Evolutionary conservation across 805 yeast species (phyloP).

Genomic region (Saturnispora diversa): DNA sequence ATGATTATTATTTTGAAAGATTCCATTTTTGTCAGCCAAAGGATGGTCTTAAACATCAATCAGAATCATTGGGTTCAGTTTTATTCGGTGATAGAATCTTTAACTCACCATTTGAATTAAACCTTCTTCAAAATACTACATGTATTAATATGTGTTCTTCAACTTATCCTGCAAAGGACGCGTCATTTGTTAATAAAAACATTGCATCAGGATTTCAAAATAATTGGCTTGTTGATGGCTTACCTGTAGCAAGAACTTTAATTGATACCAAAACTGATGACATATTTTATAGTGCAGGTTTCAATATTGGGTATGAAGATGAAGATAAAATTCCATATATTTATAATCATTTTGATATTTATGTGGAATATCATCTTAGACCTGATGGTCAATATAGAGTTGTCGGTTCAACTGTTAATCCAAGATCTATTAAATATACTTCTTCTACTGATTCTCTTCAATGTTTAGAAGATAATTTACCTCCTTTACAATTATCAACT

Average conservation of each 20-base stretch:
- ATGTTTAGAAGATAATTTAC: conserved; percentile 23
- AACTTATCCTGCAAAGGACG: conserved; percentile 55
- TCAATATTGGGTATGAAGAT: conserved; percentile 67
- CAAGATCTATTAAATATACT: conserved; percentile 40
- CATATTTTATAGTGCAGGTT: conserved; percentile 71
- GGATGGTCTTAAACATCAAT: conserved; percentile 59
- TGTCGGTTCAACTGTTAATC: conserved; percentile 80
- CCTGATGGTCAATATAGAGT: conserved; percentile 65
- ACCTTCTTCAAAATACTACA: conserved; percentile 62
- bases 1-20: conserved; percentile 74
- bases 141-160: conserved; percentile 64
- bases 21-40: conserved; percentile 79
- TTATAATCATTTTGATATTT: conserved; percentile 73
- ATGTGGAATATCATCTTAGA: conserved; percentile 76
- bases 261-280: conserved; percentile 50
- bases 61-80: conserved; percentile 87
- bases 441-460: conserved; percentile 12
- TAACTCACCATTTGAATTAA: conserved; percentile 79
- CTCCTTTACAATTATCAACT: conserved; percentile 42
- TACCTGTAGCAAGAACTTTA: conserved; percentile 74
- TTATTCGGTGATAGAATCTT: conserved; percentile 93
- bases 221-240: conserved; percentile 92
- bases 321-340: conserved; percentile 47
- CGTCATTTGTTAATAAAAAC: conserved; percentile 67
- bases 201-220: conserved; percentile 77